Percentiles rank a stretch among this genome's conserved stretches.
These are phyloP conservation scores for Fragaria iinumae DNA, from an alignment of 306 rosid genomes.

Conservation along the genomic window DNA sequence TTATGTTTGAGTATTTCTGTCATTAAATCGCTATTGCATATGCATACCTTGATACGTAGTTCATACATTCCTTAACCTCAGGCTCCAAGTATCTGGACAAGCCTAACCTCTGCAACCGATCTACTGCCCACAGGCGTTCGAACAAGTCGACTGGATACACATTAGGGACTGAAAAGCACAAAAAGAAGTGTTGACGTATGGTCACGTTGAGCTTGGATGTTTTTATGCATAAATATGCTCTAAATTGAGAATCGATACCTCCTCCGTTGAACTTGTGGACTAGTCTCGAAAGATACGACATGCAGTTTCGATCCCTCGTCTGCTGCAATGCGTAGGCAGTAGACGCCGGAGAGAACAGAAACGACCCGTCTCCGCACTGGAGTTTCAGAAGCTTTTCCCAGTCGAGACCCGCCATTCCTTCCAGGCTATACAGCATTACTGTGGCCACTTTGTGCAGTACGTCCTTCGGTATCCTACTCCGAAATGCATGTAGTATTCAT, in stretches of 20 bases:
- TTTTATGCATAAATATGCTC: not conserved
- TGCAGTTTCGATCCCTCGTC: constrained; percentile 63
- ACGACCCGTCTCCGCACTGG: constrained; percentile 83
- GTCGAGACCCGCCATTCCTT: constrained; percentile 30
- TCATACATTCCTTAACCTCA: constrained; percentile 58
- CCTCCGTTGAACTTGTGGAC: constrained; percentile 76
- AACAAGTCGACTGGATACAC: constrained; percentile 86
- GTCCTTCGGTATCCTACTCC: constrained; percentile 74
- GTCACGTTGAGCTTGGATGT: not conserved
- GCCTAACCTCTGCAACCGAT: constrained; percentile 80
- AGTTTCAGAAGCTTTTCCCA: constrained; percentile 85
- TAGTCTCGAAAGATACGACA: constrained; percentile 48
- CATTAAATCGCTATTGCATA: not conserved
- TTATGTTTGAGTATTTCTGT: not conserved
- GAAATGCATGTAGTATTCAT: constrained; percentile 10
- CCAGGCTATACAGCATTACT: constrained; percentile 62
- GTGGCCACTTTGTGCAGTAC: constrained; percentile 87
- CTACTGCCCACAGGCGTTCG: constrained; percentile 76
- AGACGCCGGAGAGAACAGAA: constrained; percentile 90
- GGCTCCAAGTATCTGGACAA: constrained; percentile 55
- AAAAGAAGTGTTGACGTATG: not conserved
- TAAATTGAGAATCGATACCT: constrained; percentile 31
- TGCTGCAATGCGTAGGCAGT: constrained; percentile 88
- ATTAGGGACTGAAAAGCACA: constrained; percentile 54
- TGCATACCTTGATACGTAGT: constrained; percentile 54